Base-by-base conservation (phyloP, 225 moss, liverwort and hornwort genomes). In the Climacium dendroides region DNA sequence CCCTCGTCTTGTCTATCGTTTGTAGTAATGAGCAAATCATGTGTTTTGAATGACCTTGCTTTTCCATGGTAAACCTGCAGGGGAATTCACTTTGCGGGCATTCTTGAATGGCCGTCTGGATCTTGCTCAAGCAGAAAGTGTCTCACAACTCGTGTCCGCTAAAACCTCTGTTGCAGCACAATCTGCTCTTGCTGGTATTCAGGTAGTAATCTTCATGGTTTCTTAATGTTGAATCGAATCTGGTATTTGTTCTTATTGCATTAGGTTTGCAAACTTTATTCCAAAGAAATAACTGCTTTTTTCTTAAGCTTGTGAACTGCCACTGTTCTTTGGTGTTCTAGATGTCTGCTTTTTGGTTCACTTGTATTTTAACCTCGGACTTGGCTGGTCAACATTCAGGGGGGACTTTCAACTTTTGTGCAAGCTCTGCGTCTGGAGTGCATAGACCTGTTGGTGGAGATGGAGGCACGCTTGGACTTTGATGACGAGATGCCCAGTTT, bases 21-120 rank as follows among this genome's bases (percentile, higher is more conserved):
- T 26, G 70, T 67, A 58, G 18, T 45, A 23, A 41, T 75, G 60
- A 41, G 35, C 34, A 87, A 39, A 80, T 41, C 81, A 64, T 85
- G 35, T 64, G 32, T 77, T 76, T 28, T 48, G 57, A 82, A 57
- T 82, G 72, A 85, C 64, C 77, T 81, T 78, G 88, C 17, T 32
- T 64, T 78, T 63, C 24, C 19, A 73, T 55, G 70, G 83, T 65
- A 63, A 84, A 41, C 41, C 54, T 91, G 87, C 90, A 98, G 97
- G 98, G 87, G 97, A 98, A 78, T 98, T 95, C 59, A 97, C 98
- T 48, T 86, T 97, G 87, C 96, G 96, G 67, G 98, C 97, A 66
- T 98, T 98, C 79, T 91, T 96, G 62, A 98, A 98, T 89, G 98
- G 96, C 39, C 94, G 96, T 63, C 89, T 98, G 90, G 98, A 97